Evolutionary conservation across 345 rosid species (phyloP), one percentile per base, ranked within the genome.

Genomic region (Melaleuca quinquenervia): DNA sequence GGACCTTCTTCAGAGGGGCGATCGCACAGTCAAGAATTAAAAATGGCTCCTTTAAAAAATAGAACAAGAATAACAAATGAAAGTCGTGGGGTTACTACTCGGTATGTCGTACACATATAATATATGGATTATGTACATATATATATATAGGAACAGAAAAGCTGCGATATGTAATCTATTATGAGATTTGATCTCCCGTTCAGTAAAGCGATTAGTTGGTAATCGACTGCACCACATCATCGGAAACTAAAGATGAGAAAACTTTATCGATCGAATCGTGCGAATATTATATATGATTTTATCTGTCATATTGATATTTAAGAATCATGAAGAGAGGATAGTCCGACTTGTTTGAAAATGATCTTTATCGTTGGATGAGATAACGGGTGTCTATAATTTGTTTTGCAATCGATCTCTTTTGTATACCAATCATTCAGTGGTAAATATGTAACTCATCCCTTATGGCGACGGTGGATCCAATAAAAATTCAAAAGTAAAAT

Each of bases 1-100:
- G 92, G 89, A 88, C 87, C 86, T 84, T 52, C 83, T 41, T 14
- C 83, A 9, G 58, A 76, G 44, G 16, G 16, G 26, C 6, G 49
- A 52, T 10, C 21, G 22, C 44, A 18, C 36, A 11, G 58, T 41
- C 74, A 9, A 29, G 82, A 51, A n/a, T 15, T n/a, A 62, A 45
- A 52, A 84, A 50, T 8, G 80, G 1, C 48, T 8, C 80, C 48
- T 36, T 70, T 8, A 13, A 64, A 64, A 70, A 70, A 36, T 70
- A 3, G 48, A 70, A 18, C 80, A 36, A 36, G 32, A 21, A 9
- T 45, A 36, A 13, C 78, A 3, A 44, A 36, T 8, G 80, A 36
- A 70, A 70, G 80, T 36, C 78, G 1, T 5, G 7, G 48, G 36
- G 16, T 70, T 20, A 8, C 36, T 8, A 70, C 18, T 32, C 78